These are phyloP conservation scores for Bruguiera sexangula DNA, from an alignment of 345 rosid species.

Conservation along the genomic window DNA sequence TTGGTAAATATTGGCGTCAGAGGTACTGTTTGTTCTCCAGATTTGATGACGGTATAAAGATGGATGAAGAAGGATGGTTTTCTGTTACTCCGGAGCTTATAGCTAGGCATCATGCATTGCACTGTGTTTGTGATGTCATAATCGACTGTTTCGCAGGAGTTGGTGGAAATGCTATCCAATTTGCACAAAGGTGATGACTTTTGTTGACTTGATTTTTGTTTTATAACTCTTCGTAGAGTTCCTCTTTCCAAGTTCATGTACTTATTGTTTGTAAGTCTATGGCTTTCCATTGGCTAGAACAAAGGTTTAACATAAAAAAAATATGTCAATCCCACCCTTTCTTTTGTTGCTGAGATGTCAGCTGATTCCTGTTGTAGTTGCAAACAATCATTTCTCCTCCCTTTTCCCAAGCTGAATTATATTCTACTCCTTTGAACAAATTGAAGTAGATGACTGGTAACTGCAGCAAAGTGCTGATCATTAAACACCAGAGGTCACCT, in stretches of 20 bases:
- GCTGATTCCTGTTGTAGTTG: not conserved
- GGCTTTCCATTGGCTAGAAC: not conserved
- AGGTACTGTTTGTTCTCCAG: conserved; percentile 72
- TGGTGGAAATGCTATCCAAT: conserved; percentile 94
- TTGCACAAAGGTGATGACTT: conserved; percentile 56
- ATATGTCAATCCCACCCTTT: no score
- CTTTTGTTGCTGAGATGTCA: not conserved
- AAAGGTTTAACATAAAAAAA: no score
- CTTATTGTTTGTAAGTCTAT: not conserved
- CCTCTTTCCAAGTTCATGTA: not conserved
- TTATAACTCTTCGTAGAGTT: conserved; percentile 3
- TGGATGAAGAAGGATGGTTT: conserved; percentile 99
- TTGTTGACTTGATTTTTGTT: not conserved
- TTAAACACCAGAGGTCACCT: no score
- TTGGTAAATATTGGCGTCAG: conserved; percentile 82
- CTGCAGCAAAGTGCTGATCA: not conserved
- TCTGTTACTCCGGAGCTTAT: conserved; percentile 91
- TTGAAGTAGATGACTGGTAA: not conserved
- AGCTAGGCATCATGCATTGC: conserved; percentile 80
- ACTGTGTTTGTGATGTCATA: conserved; percentile 50
- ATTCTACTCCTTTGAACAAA: no score
- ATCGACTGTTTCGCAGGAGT: conserved; percentile 90
- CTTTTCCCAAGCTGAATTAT: no score
- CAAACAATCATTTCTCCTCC: not conserved
- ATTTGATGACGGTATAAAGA: conserved; percentile 74